A percentile compares a stretch with the other conserved stretches of the same genome.
Conservation (phyloP, 2,329 filamentous ascomycete genomes). For the Rachicladosporium sp. region DNA sequence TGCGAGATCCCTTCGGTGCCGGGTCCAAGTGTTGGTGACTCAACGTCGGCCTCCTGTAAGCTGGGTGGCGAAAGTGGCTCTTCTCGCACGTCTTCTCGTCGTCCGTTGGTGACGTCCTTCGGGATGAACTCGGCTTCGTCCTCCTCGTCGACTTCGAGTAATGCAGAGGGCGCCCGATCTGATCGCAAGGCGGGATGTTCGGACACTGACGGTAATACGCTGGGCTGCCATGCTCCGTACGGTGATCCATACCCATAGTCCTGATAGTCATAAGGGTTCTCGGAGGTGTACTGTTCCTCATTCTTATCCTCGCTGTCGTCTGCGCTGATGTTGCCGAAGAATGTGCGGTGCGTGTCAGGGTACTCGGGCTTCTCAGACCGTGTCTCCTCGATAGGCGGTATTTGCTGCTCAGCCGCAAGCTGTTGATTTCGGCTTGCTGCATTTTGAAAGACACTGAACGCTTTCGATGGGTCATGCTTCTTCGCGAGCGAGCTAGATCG, state of each 20-base stretch:
- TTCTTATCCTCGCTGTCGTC: slow-evolving; percentile 29
- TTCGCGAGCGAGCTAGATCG: slow-evolving; percentile 21
- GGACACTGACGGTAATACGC: slow-evolving; percentile 20
- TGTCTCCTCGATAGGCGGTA: no score
- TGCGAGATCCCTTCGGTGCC: slow-evolving; percentile 49
- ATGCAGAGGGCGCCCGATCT: slow-evolving; percentile 9
- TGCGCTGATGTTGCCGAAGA: slow-evolving; percentile 27
- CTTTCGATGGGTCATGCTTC: slow-evolving; percentile 17
- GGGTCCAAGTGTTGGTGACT: slow-evolving; percentile 67
- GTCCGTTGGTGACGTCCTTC: no score
- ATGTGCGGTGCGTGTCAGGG: slow-evolving; percentile 25
- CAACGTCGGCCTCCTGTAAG: background rate
- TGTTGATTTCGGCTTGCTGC: slow-evolving; percentile 23
- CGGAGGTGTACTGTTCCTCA: slow-evolving; percentile 12
- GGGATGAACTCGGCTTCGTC: no score
- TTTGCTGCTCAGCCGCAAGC: slow-evolving; percentile 1
- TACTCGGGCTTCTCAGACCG: slow-evolving; percentile 7
- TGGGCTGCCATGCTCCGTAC: slow-evolving; percentile 19
- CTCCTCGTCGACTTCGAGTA: no score
- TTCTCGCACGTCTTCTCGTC: no score
- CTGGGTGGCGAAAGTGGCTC: no score
- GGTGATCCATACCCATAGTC: slow-evolving; percentile 16
- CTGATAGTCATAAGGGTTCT: slow-evolving; percentile 8
- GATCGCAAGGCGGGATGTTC: slow-evolving; percentile 23
- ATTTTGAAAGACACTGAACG: slow-evolving; percentile 36